Evolutionary conservation across 2,329 filamentous ascomycete genomes (phyloP).

Genomic region (Dendrostoma leiphaemia): DNA sequence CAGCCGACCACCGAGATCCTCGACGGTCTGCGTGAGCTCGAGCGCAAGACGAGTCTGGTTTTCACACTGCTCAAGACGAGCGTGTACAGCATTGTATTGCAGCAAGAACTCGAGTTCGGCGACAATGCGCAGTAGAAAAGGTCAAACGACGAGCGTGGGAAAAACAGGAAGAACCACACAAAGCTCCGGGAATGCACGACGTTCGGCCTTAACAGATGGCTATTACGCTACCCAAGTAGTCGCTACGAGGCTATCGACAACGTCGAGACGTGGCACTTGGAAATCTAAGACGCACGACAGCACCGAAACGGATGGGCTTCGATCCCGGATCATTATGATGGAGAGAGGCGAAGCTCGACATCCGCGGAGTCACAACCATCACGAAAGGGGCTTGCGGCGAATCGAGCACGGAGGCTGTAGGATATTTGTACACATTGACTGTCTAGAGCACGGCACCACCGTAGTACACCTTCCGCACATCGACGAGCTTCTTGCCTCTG

Average conservation of each 20-base stretch:
- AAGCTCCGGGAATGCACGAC: too few species aligned
- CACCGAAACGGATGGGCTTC: too few species aligned
- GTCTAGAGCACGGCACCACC: conserved; percentile 67
- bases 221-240: too few species aligned
- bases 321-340: too few species aligned
- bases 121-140: conserved; percentile 40
- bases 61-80: conserved; percentile 97
- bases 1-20: conserved; percentile 78
- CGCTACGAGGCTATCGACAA: too few species aligned
- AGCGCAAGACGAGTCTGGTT: conserved; percentile 91
- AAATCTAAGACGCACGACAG: too few species aligned
- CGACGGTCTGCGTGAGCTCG: conserved; percentile 81
- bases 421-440: conserved; percentile 21
- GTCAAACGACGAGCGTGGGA: conserved; percentile 11
- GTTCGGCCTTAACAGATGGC: too few species aligned
- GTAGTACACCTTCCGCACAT: conserved; percentile 97
- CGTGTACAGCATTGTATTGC: conserved; percentile 96
- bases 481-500: conserved; percentile 90
- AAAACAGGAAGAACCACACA: too few species aligned
- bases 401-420: conserved; percentile 6
- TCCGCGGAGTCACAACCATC: background rate
- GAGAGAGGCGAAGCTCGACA: too few species aligned
- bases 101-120: conserved; percentile 88
- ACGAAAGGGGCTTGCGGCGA: background rate
- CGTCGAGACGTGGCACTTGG: too few species aligned